Base-by-base conservation (phyloP, 2,329 filamentous ascomycete genomes). In the Botryotinia convoluta region DNA sequence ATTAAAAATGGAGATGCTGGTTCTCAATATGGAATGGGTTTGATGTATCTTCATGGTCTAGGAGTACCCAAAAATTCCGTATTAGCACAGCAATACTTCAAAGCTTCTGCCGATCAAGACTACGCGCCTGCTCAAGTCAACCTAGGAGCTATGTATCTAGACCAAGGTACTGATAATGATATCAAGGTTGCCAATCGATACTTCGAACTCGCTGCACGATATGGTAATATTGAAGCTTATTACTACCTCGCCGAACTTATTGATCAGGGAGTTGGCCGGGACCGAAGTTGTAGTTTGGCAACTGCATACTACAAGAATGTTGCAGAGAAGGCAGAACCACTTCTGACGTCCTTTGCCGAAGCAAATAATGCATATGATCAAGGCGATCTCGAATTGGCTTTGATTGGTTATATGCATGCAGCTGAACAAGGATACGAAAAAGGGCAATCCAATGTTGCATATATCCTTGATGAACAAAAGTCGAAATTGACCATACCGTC, bases 351-450 rank as follows among this genome's bases (percentile, higher is more conserved):
- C 0, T 89, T 93, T 77, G 83, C 83, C 5, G 91, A 93, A 81
- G 89, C 91, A 0, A 92, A 92, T 77, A 83, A 85, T 60, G 91
- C 91, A 0, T 92, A 90, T 78, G 87, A 89, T 68, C 84, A 86
- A 57, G 90, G 90, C 18, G 88, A 93, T 77, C 84, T 86, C 29
- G 90, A 92, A 76, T 84, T 87, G 7, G 91, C 91, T 18, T 83
- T 93, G 44, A 84, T 93, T 51, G 85, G 87, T 32, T 90, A 90
- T 74, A 89, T 93, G 85, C 91, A 92, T 87, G 91, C 91, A 4
- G 91, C 91, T 2, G 91, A 93, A 78, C 91, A 93, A 82, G 91
- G 91, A 14, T 92, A 91, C 75, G 91, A 93, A 79, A 86, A 84
- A 72, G 90, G 87, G 0, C 91, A 93, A 81, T 88, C 90, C 4